Evolutionary conservation across 495 filamentous ascomycete species (phyloP), one percentile per base, ranked within the genome.

Genomic region (Neurospora sublineolata): DNA sequence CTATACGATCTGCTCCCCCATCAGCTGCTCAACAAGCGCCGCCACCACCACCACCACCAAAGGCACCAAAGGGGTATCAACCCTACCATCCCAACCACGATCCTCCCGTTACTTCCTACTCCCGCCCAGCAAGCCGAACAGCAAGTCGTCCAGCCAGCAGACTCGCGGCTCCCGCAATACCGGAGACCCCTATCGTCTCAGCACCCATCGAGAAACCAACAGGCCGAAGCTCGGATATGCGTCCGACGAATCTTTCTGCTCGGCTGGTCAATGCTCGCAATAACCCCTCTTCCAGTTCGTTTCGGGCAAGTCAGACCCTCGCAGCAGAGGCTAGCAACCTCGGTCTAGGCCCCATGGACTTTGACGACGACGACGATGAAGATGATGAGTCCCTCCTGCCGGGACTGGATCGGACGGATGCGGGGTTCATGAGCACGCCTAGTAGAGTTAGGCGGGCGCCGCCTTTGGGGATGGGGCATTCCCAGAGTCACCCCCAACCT

Each of bases 361-460:
- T 80, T 41, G 77, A 78, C 20, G 76, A 75, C 12, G 76, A 77
- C 11, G 73, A 75, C 3, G 67, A 72, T 4, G 71, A 71, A 3
- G 71, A 72, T 8, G 73, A 70, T 7, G 74, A 72, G 14, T 72
- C 70, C 0, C 16, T 70, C 74, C 7, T 40, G 0, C 76, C 74
- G 0, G 76, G 73, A 4, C 3, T 42, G 5, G 75, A 77, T 23
- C 1, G 38, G 2, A 72, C 73, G 8, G 76, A 78, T 38, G 71
- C 75, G 1, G 76, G 75, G n/a, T 78, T 78, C 20, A 78, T 78
- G 79, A 77, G 75, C 73, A 80, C 79, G 11, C 79, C 79, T 30
- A 80, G 52, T 60, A 76, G 20, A 69, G 72, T 52, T 73, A 76
- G 72, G 77, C 75, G 3, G 74, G 76, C 4, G 71, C 71, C n/a